Evolutionary conservation across 805 yeast species (phyloP).

Genomic region (Diddensiella caesifluorescens): DNA sequence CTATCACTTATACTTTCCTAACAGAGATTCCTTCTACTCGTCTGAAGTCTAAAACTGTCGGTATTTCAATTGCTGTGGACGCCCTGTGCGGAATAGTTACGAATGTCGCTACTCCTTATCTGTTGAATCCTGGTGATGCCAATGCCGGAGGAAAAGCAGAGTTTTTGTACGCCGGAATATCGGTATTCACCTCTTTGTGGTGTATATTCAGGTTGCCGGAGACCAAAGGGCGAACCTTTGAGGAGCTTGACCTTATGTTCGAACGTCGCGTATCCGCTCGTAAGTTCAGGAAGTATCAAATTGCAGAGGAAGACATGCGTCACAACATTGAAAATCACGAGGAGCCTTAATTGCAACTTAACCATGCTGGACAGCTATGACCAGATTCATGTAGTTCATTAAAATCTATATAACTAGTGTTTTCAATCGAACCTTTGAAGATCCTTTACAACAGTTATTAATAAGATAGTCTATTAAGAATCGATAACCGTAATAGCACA

Average conservation of each 20-base stretch:
- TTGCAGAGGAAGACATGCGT: conserved; percentile 3
- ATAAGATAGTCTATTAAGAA: too few relatives aligned
- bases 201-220: conserved; percentile 23
- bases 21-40: conserved; percentile 6
- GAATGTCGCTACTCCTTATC: conserved; percentile 34
- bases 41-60: conserved; percentile 6
- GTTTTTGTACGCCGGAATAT: conserved; percentile 40
- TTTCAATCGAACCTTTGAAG: too few relatives aligned
- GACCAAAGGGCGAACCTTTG: conserved; percentile 34
- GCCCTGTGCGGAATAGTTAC: conserved; percentile 28
- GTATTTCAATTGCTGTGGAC: conserved; percentile 5
- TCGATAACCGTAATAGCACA: too few relatives aligned
- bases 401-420: too few relatives aligned
- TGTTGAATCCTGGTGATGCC: conserved; percentile 41
- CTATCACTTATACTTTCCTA: conserved; percentile 32
- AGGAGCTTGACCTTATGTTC: conserved; percentile 40
- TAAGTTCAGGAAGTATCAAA: conserved; percentile 39
- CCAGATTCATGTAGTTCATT: too few relatives aligned
- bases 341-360: background rate
- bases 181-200: conserved; percentile 31
- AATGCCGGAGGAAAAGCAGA: conserved; percentile 46
- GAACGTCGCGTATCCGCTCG: conserved; percentile 49
- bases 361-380: background rate
- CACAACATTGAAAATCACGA: conserved; percentile 1
- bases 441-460: too few relatives aligned